Evolutionary conservation across 768 basidiomycete genomes (phyloP).

Genomic region (Mycena kentingensis): DNA sequence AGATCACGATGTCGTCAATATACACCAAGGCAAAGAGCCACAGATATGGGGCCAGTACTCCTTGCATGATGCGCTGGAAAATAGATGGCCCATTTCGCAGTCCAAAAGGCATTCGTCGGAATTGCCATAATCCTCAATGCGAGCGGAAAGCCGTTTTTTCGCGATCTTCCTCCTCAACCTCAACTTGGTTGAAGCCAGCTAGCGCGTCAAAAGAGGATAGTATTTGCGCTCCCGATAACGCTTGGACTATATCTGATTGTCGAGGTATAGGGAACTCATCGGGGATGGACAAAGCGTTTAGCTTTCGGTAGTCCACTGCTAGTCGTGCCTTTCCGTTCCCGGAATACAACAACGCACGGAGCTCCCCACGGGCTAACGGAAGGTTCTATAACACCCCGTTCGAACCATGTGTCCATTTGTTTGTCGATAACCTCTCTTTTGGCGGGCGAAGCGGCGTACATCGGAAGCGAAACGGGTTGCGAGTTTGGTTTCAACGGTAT

Average conservation of each 20-base stretch:
- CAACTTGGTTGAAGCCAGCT: constrained; percentile 34
- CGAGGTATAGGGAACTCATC: constrained; percentile 32
- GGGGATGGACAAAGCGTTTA: constrained; percentile 15
- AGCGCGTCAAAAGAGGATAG: too few relatives aligned
- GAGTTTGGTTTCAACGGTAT: too few relatives aligned
- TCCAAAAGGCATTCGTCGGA: constrained; percentile 14
- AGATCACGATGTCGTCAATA: constrained; percentile 28
- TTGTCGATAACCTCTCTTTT: constrained; percentile 30
- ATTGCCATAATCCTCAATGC: constrained; percentile 34
- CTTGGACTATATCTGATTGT: constrained; percentile 28
- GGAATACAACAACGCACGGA: constrained; percentile 32
- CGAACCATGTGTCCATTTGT: constrained; percentile 30
- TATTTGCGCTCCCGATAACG: constrained; percentile 26
- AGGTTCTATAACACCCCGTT: too few relatives aligned
- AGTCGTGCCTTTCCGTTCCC: constrained; percentile 39
- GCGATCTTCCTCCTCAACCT: constrained; percentile 22
- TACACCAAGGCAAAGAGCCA: constrained; percentile 22
- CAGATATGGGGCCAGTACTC: neutral
- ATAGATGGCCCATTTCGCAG: constrained; percentile 1
- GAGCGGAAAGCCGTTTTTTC: constrained; percentile 34
- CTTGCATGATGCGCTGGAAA: constrained; percentile 4
- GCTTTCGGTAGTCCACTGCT: constrained; percentile 32
- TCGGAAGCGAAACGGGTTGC: too few relatives aligned
- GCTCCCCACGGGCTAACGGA: constrained; percentile 23
- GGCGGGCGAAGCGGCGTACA: too few relatives aligned